phyloP scores from a whole-genome alignment of 208 protist genomes.

The Trypanosoma lewisi region DNA sequence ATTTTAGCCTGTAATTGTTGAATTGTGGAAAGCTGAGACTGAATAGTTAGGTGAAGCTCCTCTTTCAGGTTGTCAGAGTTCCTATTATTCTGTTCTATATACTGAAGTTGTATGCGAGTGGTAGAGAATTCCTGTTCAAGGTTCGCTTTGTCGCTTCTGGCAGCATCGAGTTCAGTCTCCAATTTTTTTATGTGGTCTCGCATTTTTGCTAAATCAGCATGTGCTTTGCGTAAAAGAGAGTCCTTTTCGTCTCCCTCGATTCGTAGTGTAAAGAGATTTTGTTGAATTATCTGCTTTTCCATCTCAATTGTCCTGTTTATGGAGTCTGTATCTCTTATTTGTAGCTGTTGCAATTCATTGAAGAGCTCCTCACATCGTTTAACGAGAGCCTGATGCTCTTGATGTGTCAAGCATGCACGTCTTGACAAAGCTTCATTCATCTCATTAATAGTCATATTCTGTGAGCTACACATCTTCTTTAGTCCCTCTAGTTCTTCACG shows the following conservation, averaged over 20 bases:
- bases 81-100: slow-evolving; percentile 13
- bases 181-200: not conserved
- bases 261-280: not conserved
- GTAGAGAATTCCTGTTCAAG: slow-evolving; percentile 7
- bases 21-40: not conserved
- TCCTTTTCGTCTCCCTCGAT: slow-evolving; percentile 5
- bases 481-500: slow-evolving; percentile 1
- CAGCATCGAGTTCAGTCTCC: slow-evolving; percentile 2
- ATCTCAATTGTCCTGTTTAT: slow-evolving; percentile 6
- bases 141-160: not conserved
- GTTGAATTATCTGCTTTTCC: slow-evolving; percentile 17
- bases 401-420: slow-evolving; percentile 1
- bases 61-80: slow-evolving; percentile 11
- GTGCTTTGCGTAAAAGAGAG: not conserved
- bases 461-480: not conserved
- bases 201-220: not conserved
- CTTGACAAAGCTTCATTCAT: slow-evolving; percentile 6
- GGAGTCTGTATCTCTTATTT: not conserved
- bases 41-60: not conserved
- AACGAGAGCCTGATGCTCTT: slow-evolving; percentile 5
- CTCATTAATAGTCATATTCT: slow-evolving; percentile 6
- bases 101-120: not conserved
- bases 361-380: slow-evolving; percentile 4
- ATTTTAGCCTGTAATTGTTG: not conserved
- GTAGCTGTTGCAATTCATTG: not conserved